Evolutionary conservation across 1,284 basidiomycete species (phyloP).

Genomic region (Ganoderma leucocontextum): DNA sequence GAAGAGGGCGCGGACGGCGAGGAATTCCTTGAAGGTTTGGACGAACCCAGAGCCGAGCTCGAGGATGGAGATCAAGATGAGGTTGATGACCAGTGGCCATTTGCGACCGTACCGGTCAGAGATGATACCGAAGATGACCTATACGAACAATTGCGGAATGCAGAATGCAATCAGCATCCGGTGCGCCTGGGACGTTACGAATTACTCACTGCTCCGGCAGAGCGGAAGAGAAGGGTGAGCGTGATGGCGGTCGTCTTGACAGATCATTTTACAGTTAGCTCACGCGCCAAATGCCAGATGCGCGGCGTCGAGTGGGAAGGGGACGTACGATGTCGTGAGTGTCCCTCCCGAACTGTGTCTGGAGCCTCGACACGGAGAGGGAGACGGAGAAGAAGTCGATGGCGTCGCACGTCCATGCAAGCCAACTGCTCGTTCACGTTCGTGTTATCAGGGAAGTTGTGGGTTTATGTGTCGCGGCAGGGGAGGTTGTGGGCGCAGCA

Average conservation of each 20-base stretch:
- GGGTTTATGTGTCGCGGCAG: conserved; percentile 12
- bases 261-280: conserved; percentile 5
- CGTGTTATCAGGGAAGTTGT: conserved; percentile 2
- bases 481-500: conserved; percentile 24
- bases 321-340: conserved; percentile 61
- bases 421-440: conserved; percentile 56
- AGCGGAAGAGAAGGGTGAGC: conserved; percentile 91
- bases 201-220: conserved; percentile 75
- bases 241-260: conserved; percentile 85
- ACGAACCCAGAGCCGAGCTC: conserved; percentile 84
- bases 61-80: conserved; percentile 76
- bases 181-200: neutral
- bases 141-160: neutral
- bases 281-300: conserved; percentile 3
- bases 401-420: conserved; percentile 84
- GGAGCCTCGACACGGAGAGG: conserved; percentile 68
- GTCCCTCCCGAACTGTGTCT: conserved; percentile 56
- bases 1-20: conserved; percentile 79
- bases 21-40: conserved; percentile 72
- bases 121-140: conserved; percentile 80
- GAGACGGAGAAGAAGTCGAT: conserved; percentile 89
- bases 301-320: conserved; percentile 3
- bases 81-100: conserved; percentile 88
- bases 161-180: neutral
- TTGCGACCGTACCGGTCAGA: conserved; percentile 92